Evolutionary conservation across 495 filamentous ascomycete genomes (phyloP), one percentile per base, ranked within the genome.

Genomic region (Aspergillus bridgeri): DNA sequence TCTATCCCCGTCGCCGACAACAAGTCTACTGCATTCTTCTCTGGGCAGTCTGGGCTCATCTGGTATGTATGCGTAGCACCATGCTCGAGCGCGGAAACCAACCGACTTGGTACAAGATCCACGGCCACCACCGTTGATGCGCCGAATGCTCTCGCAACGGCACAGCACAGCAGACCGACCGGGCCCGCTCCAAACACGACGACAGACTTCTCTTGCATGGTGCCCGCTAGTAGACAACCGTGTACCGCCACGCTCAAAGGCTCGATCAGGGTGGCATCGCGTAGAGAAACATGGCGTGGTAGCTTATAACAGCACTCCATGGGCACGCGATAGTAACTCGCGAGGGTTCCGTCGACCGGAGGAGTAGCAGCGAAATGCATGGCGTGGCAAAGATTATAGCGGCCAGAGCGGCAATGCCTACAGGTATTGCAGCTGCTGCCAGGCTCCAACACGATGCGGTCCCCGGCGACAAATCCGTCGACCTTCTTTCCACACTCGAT

Each of bases 141-240:
- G 2, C 92, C 92, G 59, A 85, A 92, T 15, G 89, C 84, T 5
- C 80, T 75, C n/a, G 89, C 89, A 0, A 94, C 90, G 11, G 89
- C 89, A 6, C 82, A 86, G 69, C 87, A 92, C 9, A 95, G 81
- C 20, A 96, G 76, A 0, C 92, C 92, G 0, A 96, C 86, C 7
- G 92, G 89, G 0, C 91, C 92, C 8, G 89, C 89, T 7, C 92
- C 92, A 74, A 94, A 90, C 6, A 97, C 83, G 4, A 96, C 81
- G 1, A 95, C 86, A 9, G 71, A 77, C 56, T 91, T 79, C 3
- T 90, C 91, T 0, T 89, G 87, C 60, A 75, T 73, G 8, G 94
- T 78, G 33, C 69, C 79, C 0, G 85, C 89, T 65, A 89, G 86
- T 58, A 83, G 80, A 19, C 84, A 80, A 24, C 91, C 85, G 69